Base-by-base conservation (phyloP, 805 yeast genomes). In the Lipomyces starkeyi region DNA sequence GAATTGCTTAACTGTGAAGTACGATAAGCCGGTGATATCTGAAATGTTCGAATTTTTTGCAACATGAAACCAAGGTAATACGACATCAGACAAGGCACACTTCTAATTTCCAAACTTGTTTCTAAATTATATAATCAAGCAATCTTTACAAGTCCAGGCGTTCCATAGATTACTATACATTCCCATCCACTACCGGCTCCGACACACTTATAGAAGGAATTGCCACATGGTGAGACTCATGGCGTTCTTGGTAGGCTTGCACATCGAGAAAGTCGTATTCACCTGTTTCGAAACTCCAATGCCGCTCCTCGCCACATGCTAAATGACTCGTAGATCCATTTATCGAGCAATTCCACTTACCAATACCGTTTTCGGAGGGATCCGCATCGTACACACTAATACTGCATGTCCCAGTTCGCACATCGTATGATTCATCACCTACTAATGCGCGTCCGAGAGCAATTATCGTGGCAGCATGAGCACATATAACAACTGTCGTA, bases 381-480 rank as follows among this genome's bases (percentile, higher is more conserved):
- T 58, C 71, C 37, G 55, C 71, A 20, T 78, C 80, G 74, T 84
- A 92, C 71, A 84, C 84, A 75, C 92, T 97, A 61, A 94, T 77
- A 0, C 97, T 89, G 76, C 98, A 93, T 1, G 96, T 88, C 1
- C 97, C 97, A 1, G 97, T 89, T 61, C 93, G 83, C 9, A 87
- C 82, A 57, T 85, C 83, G 25, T 86, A 86, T 54, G 81, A 80
- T 0, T 76, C 62, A 64, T 83, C 84, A 0, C 87, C 87, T 74
- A 90, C 75, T 17, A 94, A 80, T 0, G 90, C 84, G 86, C 91
- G 86, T 3, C 97, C 97, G 20, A 94, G 80, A 0, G 96, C 93
- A 68, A 93, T 91, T 77, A 92, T 91, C 4, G 96, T 85, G 2
- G 98, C 98, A 0, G 98, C 99, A 79, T 95, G 98, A 3, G 97